Evolutionary conservation across 352 stramenopile species (phyloP).

Genomic region (Stramenopiles sp.): DNA sequence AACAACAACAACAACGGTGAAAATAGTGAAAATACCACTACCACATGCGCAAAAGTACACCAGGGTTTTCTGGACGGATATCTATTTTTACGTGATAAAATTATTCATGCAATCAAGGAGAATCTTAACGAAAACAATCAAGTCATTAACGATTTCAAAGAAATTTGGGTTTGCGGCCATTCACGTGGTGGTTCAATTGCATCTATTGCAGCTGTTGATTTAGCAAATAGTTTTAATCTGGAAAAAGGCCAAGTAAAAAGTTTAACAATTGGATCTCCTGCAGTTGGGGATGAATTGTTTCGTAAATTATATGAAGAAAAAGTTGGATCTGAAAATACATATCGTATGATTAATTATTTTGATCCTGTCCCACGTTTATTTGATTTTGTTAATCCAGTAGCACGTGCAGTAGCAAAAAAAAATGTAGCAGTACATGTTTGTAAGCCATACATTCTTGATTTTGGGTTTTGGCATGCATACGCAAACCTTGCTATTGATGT

Average conservation of each 20-base stretch:
- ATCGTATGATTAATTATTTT: not conserved
- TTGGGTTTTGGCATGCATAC: not conserved
- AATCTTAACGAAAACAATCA: not conserved
- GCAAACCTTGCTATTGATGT: not conserved
- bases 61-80: not conserved
- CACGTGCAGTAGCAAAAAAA: not conserved
- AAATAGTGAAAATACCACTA: too few species aligned
- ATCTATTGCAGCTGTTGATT: not conserved
- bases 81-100: not conserved
- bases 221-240: not conserved
- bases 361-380: not conserved
- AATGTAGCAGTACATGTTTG: too few species aligned
- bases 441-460: not conserved
- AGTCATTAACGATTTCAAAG: too few species aligned
- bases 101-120: not conserved
- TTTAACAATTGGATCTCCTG: not conserved
- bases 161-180: not conserved
- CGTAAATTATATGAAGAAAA: not conserved
- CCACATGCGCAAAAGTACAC: not conserved
- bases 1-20: too few species aligned
- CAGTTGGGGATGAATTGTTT: not conserved
- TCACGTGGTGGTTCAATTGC: not conserved
- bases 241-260: not conserved
- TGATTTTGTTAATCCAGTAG: not conserved
- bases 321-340: not conserved